Conservation (phyloP, 192 early-diverging fungal genomes). For the Linnemannia hyalina region DNA sequence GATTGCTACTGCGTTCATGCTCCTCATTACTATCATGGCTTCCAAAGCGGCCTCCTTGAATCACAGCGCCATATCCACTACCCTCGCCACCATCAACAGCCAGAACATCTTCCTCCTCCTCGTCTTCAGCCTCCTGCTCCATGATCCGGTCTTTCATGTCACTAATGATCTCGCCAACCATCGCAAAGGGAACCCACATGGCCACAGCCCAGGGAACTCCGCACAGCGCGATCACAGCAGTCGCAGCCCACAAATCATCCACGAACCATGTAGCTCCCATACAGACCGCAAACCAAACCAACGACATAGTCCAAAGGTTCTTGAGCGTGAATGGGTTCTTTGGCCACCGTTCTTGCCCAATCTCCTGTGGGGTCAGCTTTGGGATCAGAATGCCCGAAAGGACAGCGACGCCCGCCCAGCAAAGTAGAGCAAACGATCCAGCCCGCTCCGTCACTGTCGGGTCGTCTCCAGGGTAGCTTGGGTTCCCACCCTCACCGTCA, state of each 20-base stretch:
- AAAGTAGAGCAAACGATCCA: slow-evolving; percentile 89
- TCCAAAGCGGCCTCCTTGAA: slow-evolving; percentile 5
- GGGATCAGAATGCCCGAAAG: slow-evolving; percentile 72
- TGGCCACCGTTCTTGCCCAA: slow-evolving; percentile 32
- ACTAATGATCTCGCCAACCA: slow-evolving; percentile 85
- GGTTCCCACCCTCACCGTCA: slow-evolving; percentile 1
- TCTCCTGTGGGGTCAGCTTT: slow-evolving; percentile 50
- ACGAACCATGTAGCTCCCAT: slow-evolving; percentile 80
- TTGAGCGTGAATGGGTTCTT: slow-evolving; percentile 57
- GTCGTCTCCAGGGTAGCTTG: slow-evolving; percentile 31
- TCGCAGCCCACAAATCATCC: slow-evolving; percentile 68
- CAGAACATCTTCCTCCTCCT: slow-evolving; percentile 3
- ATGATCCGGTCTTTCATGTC: slow-evolving; percentile 57
- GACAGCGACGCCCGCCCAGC: slow-evolving; percentile 82
- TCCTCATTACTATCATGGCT: background rate
- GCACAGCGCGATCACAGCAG: slow-evolving; percentile 75
- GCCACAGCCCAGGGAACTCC: slow-evolving; percentile 92
- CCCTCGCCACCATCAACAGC: background rate
- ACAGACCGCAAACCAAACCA: slow-evolving; percentile 73
- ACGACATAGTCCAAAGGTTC: slow-evolving; percentile 80
- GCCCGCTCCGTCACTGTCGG: slow-evolving; percentile 71
- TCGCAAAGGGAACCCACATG: slow-evolving; percentile 93
- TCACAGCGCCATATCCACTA: background rate
- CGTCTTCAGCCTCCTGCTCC: background rate
- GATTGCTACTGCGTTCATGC: background rate